phyloP scores from a whole-genome alignment of 1,284 basidiomycete species.

The Trichosporon coremiiforme region DNA sequence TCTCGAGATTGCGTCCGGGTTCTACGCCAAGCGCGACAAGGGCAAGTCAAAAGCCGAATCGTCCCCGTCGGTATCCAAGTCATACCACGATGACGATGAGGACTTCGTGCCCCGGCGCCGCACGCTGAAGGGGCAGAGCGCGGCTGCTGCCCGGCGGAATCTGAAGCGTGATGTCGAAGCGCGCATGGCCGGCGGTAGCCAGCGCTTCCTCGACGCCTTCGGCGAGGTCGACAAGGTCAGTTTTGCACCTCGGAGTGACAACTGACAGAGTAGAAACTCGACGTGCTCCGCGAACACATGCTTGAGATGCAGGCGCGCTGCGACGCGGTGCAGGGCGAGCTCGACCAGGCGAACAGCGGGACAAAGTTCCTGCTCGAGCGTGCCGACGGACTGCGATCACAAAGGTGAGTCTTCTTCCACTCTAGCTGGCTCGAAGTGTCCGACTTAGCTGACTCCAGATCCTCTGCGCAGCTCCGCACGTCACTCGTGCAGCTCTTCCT shows the following conservation, averaged over 20 bases:
- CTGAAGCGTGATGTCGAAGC: constrained; percentile 81
- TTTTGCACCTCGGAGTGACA: not conserved
- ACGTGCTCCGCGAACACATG: constrained; percentile 72
- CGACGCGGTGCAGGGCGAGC: constrained; percentile 76
- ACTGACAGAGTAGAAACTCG: constrained; percentile 66
- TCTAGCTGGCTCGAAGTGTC: not conserved
- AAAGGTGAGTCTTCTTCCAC: constrained; percentile 63
- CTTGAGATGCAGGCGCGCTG: constrained; percentile 76
- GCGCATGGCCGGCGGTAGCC: constrained; percentile 75
- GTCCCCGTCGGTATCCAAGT: not conserved
- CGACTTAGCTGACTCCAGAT: constrained; percentile 56
- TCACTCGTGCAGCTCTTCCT: constrained; percentile 79
- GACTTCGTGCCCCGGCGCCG: constrained; percentile 41
- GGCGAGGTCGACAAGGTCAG: constrained; percentile 82
- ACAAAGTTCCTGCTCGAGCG: constrained; percentile 83
- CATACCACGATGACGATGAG: constrained; percentile 3
- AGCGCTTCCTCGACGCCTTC: constrained; percentile 77
- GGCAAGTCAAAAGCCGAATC: constrained; percentile 21
- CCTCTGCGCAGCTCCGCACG: constrained; percentile 61
- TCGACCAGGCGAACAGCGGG: constrained; percentile 73
- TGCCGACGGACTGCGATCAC: constrained; percentile 76
- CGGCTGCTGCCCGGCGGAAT: constrained; percentile 70
- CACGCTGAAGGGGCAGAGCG: constrained; percentile 48
- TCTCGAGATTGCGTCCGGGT: constrained; percentile 75
- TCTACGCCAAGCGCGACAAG: constrained; percentile 60